A percentile compares a stretch with the other conserved stretches of the same genome.
These are phyloP conservation scores for Verticillium nubilum DNA, from an alignment of 2,329 filamentous ascomycete species.

Conservation along the genomic window DNA sequence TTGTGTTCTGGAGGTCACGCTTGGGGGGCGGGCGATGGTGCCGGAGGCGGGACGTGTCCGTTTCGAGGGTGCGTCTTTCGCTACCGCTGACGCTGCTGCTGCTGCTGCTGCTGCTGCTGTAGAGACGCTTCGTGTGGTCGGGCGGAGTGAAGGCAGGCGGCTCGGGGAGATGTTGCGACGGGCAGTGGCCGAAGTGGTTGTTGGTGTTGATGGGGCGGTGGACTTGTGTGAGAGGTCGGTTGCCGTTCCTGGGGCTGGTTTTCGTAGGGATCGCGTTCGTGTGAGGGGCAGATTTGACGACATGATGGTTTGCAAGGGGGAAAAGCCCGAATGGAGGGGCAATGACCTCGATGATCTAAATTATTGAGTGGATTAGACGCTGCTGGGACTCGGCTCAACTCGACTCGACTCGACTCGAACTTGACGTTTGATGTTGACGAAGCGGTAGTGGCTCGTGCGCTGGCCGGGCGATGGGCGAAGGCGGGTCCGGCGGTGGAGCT, in stretches of 20 bases:
- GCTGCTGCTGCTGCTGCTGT: slow-evolving; percentile 10
- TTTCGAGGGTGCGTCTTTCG: neutral
- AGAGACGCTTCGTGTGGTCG: slow-evolving; percentile 1
- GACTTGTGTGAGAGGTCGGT: slow-evolving; percentile 8
- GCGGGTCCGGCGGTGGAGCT: neutral
- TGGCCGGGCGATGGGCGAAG: neutral
- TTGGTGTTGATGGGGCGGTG: neutral
- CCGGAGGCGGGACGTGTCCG: neutral
- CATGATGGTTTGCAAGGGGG: slow-evolving; percentile 8
- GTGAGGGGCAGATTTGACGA: slow-evolving; percentile 26
- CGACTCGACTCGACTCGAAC: neutral
- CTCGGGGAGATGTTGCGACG: slow-evolving; percentile 7
- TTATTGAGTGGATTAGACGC: neutral
- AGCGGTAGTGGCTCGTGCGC: neutral
- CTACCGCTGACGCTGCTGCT: slow-evolving; percentile 1
- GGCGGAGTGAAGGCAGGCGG: slow-evolving; percentile 7
- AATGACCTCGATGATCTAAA: neutral
- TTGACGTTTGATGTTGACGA: neutral
- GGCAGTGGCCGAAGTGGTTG: neutral
- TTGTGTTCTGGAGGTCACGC: neutral
- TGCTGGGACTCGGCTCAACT: neutral
- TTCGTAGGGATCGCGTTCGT: slow-evolving; percentile 44
- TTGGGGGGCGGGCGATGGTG: neutral
- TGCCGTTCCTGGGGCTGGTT: slow-evolving; percentile 24
- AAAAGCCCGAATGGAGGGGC: neutral